Base-by-base conservation (phyloP, 495 filamentous ascomycete species). In the Penicillium daleae region DNA sequence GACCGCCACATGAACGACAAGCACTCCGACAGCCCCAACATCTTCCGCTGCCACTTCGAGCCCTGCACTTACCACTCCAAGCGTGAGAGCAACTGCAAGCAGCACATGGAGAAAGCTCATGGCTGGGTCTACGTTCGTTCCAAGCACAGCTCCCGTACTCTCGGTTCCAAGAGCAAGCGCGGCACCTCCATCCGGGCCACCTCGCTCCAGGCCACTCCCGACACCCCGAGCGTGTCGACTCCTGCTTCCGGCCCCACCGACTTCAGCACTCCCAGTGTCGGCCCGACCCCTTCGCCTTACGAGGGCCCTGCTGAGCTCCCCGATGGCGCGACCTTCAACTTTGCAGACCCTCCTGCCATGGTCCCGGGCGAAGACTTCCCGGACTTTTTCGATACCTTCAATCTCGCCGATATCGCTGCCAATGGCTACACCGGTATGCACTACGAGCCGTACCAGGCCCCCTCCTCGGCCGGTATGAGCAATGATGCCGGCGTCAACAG, bases 91-190 rank as follows among this genome's bases (percentile, higher is more conserved):
- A 99, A 99, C 77, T 96, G 92, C 86, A 98, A 98, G 76, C 95
- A 99, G 76, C 95, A 99, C 76, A 99, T 99, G 95, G 95, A 99
- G 80, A 99, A 98, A 74, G 88, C 92, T 0, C 95, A 99, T 69
- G 87, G 88, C 46, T 98, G 92, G 88, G 80, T 82, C 4, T 99
- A 99, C 64, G 86, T 91, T 64, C 90, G 95, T 39, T 92, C 92
- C 53, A 97, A 97, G 84, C 92, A 89, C 77, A 97, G 96, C 49
- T 52, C 49, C 21, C 24, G 42, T 66, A 88, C 87, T 44, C 87
- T 89, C 67, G 85, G 82, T 72, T 71, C 76, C 31, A 70, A 70
- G 37, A 80, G 74, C 71, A 82, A 82, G 53, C 69, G 66, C 9
- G 66, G 71, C 26, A 75, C 64, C 4, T 66, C 71, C 24, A 54